Evolutionary conservation across 768 basidiomycete genomes (phyloP).

Genomic region (Tylopilus subfusipes): DNA sequence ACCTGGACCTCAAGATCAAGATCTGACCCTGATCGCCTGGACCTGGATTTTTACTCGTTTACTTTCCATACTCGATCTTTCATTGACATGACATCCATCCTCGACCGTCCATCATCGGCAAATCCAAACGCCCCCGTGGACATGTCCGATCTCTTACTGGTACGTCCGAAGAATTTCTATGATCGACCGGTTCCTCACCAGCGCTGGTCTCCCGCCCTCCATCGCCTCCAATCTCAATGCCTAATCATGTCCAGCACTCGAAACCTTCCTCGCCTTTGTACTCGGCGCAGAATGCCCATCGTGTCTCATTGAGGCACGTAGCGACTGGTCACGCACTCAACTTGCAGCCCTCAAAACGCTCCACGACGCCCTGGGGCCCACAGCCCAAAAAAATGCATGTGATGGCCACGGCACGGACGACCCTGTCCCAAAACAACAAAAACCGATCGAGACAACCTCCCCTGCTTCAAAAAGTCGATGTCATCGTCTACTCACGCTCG

Average conservation of each 20-base stretch:
- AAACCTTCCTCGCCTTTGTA: conserved; percentile 30
- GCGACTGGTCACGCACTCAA: conserved; percentile 26
- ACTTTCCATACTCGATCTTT: too few relatives aligned
- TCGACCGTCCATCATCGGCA: too few relatives aligned
- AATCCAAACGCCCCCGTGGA: too few relatives aligned
- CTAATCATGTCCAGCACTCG: conserved; percentile 12
- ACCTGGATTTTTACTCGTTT: too few relatives aligned
- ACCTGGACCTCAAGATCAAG: too few relatives aligned
- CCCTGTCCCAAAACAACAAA: conserved; percentile 14
- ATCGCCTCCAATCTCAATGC: conserved; percentile 6
- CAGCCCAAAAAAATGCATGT: conserved; percentile 23
- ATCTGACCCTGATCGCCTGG: too few relatives aligned
- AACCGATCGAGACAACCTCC: conserved; percentile 36
- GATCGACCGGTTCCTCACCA: too few relatives aligned
- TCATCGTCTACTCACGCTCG: too few relatives aligned
- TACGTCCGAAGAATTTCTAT: too few relatives aligned
- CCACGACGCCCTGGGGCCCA: conserved; percentile 6
- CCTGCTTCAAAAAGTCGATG: too few relatives aligned
- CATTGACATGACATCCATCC: too few relatives aligned
- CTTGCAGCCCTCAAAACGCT: conserved; percentile 23
- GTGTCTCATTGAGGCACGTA: conserved; percentile 6
- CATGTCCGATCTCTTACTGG: too few relatives aligned
- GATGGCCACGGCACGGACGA: conserved; percentile 15
- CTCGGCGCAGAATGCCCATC: conserved; percentile 28
- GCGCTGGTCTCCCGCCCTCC: conserved; percentile 19